Evolutionary conservation across 176 grass and related monocot genomes (phyloP).

Genomic region (Hordeum marinum): DNA sequence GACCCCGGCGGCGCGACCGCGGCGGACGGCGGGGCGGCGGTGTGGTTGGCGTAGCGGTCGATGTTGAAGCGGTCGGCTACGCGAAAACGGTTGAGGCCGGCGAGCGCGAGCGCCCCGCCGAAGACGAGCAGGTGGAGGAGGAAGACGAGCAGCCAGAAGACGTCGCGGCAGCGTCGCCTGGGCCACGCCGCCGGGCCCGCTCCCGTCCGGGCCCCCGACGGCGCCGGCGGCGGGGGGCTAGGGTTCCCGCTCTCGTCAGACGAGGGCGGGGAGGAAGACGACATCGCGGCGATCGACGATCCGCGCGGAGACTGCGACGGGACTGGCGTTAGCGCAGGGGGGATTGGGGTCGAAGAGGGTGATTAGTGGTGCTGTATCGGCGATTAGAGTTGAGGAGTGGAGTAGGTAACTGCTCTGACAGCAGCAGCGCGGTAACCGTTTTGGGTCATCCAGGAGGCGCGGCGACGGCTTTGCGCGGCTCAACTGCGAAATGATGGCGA

Average conservation of each 20-base stretch:
- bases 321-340: background rate
- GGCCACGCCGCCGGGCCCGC: conserved; percentile 25
- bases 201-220: background rate
- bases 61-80: conserved; percentile 84
- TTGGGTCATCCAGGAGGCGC: conserved; percentile 7
- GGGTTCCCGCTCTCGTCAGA: conserved; percentile 32
- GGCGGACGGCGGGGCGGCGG: conserved; percentile 19
- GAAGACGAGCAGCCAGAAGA: conserved; percentile 92
- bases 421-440: conserved; percentile 7
- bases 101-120: conserved; percentile 55
- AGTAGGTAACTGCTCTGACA: conserved; percentile 6
- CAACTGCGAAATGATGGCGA: background rate
- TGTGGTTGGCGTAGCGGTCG: conserved; percentile 66
- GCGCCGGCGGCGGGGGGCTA: conserved; percentile 16
- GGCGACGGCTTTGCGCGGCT: background rate
- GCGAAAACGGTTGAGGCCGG: conserved; percentile 75
- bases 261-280: background rate
- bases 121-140: conserved; percentile 73
- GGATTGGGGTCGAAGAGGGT: background rate
- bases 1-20: conserved; percentile 24
- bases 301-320: background rate
- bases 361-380: background rate
- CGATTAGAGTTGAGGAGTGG: background rate
- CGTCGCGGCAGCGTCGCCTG: conserved; percentile 69
- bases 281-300: conserved; percentile 30